Conservation (phyloP, 1,284 basidiomycete species). For the Boletus nobilissimus region DNA sequence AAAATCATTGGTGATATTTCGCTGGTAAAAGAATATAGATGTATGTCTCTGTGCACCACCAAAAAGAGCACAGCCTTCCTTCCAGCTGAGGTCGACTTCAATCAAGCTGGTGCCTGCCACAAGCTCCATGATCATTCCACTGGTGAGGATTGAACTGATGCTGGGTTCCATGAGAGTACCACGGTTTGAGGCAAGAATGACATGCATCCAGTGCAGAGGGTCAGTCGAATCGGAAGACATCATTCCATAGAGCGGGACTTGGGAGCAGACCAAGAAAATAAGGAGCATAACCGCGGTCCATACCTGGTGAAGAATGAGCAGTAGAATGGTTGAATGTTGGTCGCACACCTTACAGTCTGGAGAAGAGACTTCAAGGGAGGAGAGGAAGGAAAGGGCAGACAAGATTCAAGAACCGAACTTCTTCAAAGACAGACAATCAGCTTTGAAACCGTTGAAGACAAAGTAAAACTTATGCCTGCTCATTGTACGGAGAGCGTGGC, state of each 20-base stretch:
- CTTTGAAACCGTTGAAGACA: conserved; percentile 41
- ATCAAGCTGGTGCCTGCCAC: conserved; percentile 97
- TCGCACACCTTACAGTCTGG: conserved; percentile 89
- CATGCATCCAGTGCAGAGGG: conserved; percentile 99
- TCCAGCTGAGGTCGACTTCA: conserved; percentile 96
- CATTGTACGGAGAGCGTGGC: too few relatives aligned
- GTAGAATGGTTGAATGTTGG: conserved; percentile 20
- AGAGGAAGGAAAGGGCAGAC: conserved; percentile 95
- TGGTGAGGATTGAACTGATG: conserved; percentile 97
- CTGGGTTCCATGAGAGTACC: conserved; percentile 99
- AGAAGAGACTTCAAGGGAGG: conserved; percentile 93
- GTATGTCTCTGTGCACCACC: conserved; percentile 96
- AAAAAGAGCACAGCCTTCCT: conserved; percentile 98
- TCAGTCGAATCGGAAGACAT: conserved; percentile 98
- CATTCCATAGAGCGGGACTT: conserved; percentile 97
- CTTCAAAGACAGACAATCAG: background rate
- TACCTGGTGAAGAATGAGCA: conserved; percentile 63
- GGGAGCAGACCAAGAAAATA: conserved; percentile 97
- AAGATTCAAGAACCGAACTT: conserved; percentile 95
- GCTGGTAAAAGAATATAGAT: conserved; percentile 37
- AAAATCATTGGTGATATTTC: background rate
- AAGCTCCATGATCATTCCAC: conserved; percentile 99
- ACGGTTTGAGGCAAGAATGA: conserved; percentile 97
- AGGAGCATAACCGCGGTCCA: conserved; percentile 98
- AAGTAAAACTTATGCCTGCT: too few relatives aligned